Base-by-base conservation (phyloP, 306 rosid genomes). In the Calophaca sinica region DNA sequence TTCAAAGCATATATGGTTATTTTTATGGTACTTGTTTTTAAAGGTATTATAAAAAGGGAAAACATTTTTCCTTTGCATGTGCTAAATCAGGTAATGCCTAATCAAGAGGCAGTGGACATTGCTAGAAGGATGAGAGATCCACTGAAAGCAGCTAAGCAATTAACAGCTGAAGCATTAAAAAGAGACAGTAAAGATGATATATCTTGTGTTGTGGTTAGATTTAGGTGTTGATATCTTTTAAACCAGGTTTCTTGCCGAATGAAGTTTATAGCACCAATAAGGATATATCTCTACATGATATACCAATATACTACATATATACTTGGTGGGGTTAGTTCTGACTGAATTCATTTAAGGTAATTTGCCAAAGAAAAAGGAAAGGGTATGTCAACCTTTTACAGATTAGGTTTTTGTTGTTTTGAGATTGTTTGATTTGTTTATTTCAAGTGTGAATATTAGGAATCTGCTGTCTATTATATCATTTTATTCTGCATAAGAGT, bases 381-480 rank as follows among this genome's bases (percentile, higher is more conserved):
- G 39, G 63, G 79, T 48, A 70, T 78, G 38, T 55, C 61, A n/a
- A 64, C 45, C 26, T 84, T 83, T 78, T 74, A 53, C 58, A 52
- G 29, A 63, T 72, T 54, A 46, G 83, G 65, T 20, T 80, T 80
- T 70, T 69, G 84, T 29, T 36, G 64, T 77, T 77, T 61, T 82
- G 79, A 58, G 84, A 88, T 82, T 85, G 84, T 78, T 85, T 80
- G 87, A 81, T 87, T 80, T 86, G 68, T 84, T 84, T 89, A 29
- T 70, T 44, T 74, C 57, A 78, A 79, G 66, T 79, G 83, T 70
- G 68, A 59, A 28, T 73, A 35, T 69, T 68, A 70, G 88, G 70
- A 71, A 53, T 20, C 26, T 20, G 26, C 26, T 20, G 26, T 20
- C 26, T 20, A 20, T 20, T 20, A 1, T 20, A 20, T 20, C 26